Evolutionary conservation across 1,139 yeast genomes (phyloP).

Genomic region (Yamadazyma aaseri): DNA sequence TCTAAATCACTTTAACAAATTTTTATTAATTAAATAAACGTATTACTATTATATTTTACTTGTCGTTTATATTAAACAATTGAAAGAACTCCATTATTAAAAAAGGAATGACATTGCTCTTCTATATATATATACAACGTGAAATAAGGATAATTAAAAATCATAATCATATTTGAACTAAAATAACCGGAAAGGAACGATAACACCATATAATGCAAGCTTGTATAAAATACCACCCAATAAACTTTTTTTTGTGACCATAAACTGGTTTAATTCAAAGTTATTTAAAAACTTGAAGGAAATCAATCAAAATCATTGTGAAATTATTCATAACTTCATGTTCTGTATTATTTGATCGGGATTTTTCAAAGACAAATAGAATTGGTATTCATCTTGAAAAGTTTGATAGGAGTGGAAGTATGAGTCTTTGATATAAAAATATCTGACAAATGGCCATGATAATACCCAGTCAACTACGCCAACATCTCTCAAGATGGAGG

Average conservation of each 20-base stretch:
- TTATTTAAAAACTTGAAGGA: not conserved
- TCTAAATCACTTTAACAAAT: no score
- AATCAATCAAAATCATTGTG: not conserved
- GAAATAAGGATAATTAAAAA: no score
- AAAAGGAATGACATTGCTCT: no score
- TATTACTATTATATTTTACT: no score
- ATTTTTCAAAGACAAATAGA: conserved; percentile 14
- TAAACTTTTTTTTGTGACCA: not conserved
- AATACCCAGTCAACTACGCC: conserved; percentile 63
- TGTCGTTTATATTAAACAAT: no score
- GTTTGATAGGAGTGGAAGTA: conserved; percentile 44
- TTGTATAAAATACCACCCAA: not conserved
- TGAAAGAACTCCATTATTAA: no score
- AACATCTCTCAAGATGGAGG: conserved; percentile 53
- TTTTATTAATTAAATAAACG: no score
- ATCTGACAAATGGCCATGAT: conserved; percentile 43
- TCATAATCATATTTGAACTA: no score
- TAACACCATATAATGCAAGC: not conserved
- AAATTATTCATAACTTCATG: not conserved
- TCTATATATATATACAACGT: no score
- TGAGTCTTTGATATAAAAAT: conserved; percentile 58
- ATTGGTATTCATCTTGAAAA: conserved; percentile 37
- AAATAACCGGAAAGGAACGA: not conserved
- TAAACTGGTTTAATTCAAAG: not conserved
- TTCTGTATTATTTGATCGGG: not conserved